Percentiles rank a stretch among this genome's conserved stretches.
These are phyloP conservation scores for Candida xiaguanensis DNA, from an alignment of 805 yeast genomes.

Conservation along the genomic window DNA sequence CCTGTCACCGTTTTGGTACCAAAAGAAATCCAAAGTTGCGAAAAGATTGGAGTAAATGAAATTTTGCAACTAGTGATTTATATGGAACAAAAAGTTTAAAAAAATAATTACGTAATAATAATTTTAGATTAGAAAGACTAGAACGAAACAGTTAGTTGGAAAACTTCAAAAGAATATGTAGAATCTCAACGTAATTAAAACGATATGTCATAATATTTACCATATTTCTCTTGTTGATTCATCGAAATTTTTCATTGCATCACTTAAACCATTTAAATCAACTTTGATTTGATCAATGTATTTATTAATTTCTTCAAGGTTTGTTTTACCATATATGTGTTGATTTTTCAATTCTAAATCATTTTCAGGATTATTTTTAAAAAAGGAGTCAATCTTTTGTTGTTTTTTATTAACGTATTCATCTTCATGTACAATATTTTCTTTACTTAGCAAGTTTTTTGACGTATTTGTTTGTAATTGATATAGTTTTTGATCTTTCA, in stretches of 20 bases:
- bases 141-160: too few species aligned
- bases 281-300: conserved; percentile 48
- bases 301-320: conserved; percentile 48
- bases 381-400: conserved; percentile 22
- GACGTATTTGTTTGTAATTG: conserved; percentile 6
- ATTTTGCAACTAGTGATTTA: too few species aligned
- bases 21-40: too few species aligned
- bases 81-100: too few species aligned
- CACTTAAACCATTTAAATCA: conserved; percentile 51
- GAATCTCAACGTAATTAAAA: too few species aligned
- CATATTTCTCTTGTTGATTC: conserved; percentile 42
- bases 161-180: too few species aligned
- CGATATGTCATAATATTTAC: too few species aligned
- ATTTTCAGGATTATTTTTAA: conserved; percentile 17
- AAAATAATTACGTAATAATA: too few species aligned
- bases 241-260: conserved; percentile 46
- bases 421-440: conserved; percentile 16
- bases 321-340: conserved; percentile 42
- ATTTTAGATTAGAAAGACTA: too few species aligned
- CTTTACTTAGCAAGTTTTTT: conserved; percentile 1
- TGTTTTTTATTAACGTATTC: conserved; percentile 24
- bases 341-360: conserved; percentile 13
- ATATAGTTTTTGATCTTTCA: conserved; percentile 11
- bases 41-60: too few species aligned
- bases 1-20: too few species aligned